phyloP scores from a whole-genome alignment of 2,329 filamentous ascomycete species.

The Colletotrichum musae region DNA sequence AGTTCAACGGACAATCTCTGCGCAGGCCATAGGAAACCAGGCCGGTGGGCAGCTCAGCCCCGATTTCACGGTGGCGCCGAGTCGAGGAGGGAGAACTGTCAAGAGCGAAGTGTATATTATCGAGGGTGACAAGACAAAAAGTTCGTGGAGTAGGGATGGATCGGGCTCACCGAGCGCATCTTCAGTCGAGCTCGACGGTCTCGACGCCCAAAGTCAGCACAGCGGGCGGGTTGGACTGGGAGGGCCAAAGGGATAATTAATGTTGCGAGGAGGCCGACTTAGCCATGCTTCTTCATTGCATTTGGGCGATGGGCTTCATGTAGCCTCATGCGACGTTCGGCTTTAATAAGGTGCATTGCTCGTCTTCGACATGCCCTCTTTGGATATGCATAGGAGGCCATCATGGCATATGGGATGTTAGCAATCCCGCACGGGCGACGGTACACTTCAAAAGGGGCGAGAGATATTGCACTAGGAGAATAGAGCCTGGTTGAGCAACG shows the following conservation, averaged over 20 bases:
- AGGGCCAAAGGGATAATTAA: slow-evolving; percentile 12
- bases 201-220: slow-evolving; percentile 44
- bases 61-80: slow-evolving; percentile 7
- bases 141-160: slow-evolving; percentile 40
- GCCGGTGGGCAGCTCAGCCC: neutral
- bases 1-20: neutral
- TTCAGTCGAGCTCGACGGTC: slow-evolving; percentile 43
- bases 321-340: too few species aligned
- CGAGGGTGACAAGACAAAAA: slow-evolving; percentile 47
- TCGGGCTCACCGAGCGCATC: slow-evolving; percentile 46
- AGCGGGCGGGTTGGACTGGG: slow-evolving; percentile 42
- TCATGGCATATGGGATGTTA: too few species aligned
- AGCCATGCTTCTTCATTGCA: neutral
- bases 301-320: too few species aligned
- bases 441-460: too few species aligned
- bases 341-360: too few species aligned
- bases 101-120: slow-evolving; percentile 56
- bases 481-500: too few species aligned
- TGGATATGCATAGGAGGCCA: too few species aligned
- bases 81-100: slow-evolving; percentile 25
- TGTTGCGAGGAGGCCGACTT: neutral
- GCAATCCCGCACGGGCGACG: too few species aligned
- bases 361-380: too few species aligned
- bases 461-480: too few species aligned
- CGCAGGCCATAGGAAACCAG: neutral